A percentile compares a stretch with the other conserved stretches of the same genome.
These are phyloP conservation scores for Carex sylvatica DNA, from an alignment of 202 grass and related monocot species.

Conservation along the genomic window DNA sequence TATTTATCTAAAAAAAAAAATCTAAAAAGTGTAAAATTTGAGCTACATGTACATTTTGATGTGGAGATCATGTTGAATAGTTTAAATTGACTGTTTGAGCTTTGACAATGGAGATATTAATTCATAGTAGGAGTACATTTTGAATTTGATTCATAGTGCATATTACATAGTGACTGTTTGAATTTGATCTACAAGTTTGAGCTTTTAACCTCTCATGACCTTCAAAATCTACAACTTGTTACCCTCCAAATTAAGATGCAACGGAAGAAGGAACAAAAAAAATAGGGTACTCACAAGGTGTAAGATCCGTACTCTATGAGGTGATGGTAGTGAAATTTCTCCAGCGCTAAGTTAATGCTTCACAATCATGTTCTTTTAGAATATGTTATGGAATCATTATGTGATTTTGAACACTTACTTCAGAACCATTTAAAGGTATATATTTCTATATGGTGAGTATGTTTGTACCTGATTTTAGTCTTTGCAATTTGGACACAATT, in stretches of 20 bases:
- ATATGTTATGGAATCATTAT: not conserved
- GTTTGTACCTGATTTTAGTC: not conserved
- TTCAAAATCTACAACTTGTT: not conserved
- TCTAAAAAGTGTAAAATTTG: too few species aligned
- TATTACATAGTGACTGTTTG: too few species aligned
- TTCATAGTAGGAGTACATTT: too few species aligned
- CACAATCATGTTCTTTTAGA: not conserved
- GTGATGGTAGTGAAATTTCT: not conserved
- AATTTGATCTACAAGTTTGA: too few species aligned
- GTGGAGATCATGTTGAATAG: too few species aligned
- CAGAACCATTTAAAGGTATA: not conserved
- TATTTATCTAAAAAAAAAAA: too few species aligned
- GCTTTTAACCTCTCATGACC: not conserved
- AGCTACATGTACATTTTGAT: too few species aligned
- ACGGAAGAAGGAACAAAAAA: not conserved
- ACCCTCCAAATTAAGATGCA: not conserved
- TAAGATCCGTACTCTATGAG: not conserved
- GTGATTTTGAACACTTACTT: not conserved
- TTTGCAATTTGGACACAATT: too few species aligned
- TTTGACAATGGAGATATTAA: too few species aligned
- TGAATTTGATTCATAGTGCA: too few species aligned
- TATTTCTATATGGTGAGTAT: not conserved
- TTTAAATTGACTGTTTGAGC: too few species aligned
- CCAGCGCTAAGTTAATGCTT: not conserved
- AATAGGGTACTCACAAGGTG: too few species aligned